Percentiles rank a stretch among this genome's conserved stretches.
phyloP scores from a whole-genome alignment of 345 rosid species.

The Combretum micranthum region DNA sequence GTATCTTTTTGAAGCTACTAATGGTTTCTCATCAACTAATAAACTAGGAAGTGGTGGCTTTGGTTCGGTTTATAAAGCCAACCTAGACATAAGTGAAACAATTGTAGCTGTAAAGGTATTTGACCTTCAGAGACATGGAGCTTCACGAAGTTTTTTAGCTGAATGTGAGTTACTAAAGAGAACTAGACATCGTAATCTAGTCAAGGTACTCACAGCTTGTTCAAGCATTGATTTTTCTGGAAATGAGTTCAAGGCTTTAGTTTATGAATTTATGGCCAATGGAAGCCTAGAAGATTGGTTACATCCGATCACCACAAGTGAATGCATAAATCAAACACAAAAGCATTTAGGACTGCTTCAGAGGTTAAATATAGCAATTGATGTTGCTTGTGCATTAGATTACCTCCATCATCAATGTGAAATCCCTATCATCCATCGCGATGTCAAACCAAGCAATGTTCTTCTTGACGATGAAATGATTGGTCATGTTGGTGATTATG shows the following conservation, averaged over 20 bases:
- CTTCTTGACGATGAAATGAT: too few relatives aligned
- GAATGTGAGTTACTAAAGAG: conserved; percentile 17
- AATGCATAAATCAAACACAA: too few relatives aligned
- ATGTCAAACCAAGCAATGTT: too few relatives aligned
- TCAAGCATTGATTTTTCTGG: conserved; percentile 13
- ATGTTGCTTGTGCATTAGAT: conserved; percentile 14
- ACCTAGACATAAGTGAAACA: too few relatives aligned
- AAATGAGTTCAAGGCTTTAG: conserved; percentile 18
- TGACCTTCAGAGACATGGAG: conserved; percentile 9
- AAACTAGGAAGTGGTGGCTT: conserved; percentile 16
- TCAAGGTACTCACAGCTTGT: conserved; percentile 14
- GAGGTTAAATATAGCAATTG: conserved; percentile 7
- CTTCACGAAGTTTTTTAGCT: conserved; percentile 10
- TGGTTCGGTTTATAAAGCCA: conserved; percentile 12
- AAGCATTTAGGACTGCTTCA: background rate
- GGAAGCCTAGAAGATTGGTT: conserved; percentile 15
- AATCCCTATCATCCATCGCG: too few relatives aligned
- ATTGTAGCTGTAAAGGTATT: too few relatives aligned
- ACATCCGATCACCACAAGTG: background rate
- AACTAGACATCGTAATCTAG: conserved; percentile 15
- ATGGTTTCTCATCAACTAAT: conserved; percentile 13
- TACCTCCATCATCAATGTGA: too few relatives aligned
- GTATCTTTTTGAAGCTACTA: conserved; percentile 11
- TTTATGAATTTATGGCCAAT: too few relatives aligned
- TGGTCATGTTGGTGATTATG: conserved; percentile 22